Conservation (phyloP, 2,329 filamentous ascomycete species). For the Colletotrichum noveboracense region DNA sequence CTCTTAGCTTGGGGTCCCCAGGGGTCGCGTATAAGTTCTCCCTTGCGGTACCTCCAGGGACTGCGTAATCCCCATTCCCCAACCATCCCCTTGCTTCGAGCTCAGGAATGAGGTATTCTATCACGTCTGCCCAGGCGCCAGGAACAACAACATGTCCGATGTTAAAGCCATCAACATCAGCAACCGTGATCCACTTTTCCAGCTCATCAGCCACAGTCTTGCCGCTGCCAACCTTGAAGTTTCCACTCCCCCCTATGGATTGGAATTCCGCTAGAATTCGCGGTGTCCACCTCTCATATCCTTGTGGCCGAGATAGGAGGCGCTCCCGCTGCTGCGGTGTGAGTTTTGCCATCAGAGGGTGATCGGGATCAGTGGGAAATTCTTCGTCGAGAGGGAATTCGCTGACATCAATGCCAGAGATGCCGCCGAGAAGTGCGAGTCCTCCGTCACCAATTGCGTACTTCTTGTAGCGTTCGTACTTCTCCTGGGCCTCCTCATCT, state of each 20-base stretch:
- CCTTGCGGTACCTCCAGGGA: background rate
- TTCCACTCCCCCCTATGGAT: conserved; percentile 1
- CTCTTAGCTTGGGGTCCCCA: background rate
- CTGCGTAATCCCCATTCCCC: background rate
- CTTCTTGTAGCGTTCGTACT: conserved; percentile 19
- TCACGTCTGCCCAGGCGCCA: conserved; percentile 5
- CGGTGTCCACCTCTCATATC: conserved; percentile 16
- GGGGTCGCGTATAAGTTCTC: background rate
- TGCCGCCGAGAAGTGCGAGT: conserved; percentile 28
- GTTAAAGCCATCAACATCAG: conserved; percentile 7
- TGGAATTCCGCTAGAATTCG: conserved; percentile 4
- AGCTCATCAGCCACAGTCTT: conserved; percentile 15
- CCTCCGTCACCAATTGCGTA: conserved; percentile 25
- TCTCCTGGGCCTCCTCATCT: conserved; percentile 25
- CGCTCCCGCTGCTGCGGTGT: background rate
- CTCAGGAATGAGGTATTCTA: background rate
- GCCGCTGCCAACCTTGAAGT: background rate
- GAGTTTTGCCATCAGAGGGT: conserved; percentile 4
- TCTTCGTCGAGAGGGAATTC: conserved; percentile 26
- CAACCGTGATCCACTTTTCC: background rate
- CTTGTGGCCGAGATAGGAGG: background rate
- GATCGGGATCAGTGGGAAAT: conserved; percentile 11
- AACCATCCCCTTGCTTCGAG: background rate
- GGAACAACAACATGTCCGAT: conserved; percentile 24
- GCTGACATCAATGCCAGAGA: conserved; percentile 28